Base-by-base conservation (phyloP, 352 stramenopile species). In the Phytophthora tubulina region DNA sequence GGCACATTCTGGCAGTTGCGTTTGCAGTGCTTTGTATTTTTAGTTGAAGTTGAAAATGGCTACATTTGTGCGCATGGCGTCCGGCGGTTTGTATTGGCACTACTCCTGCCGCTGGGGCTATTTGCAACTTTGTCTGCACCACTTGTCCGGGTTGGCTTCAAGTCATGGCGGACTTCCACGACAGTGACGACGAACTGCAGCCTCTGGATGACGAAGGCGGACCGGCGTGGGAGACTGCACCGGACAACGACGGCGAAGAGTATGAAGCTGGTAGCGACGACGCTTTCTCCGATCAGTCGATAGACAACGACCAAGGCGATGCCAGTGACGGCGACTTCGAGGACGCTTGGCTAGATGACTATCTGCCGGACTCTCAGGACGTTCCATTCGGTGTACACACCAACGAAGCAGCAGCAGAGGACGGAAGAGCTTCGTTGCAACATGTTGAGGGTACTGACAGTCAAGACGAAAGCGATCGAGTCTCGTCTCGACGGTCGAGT, bases 301-400 rank as follows among this genome's bases (percentile, higher is more conserved):
- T n/a, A 9, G 41, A 55, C n/a, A 53, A 49, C 36, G 60, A 60
- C 11, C 54, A 69, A 3, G 65, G 75, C 0, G 73, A 81, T 2
- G 30, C 17, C 35, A 78, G 69, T 44, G 61, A 72, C 41, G 70
- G 70, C 7, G 70, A 82, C 38, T 84, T 82, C n/a, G 73, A 79
- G 31, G 73, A 81, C 52, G 68, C 69, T 8, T 85, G 78, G 75
- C 48, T 80, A 4, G 78, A 82, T 11, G 68, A 85, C 64, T 85
- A 80, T 42, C 46, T 84, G 15, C 51, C 60, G 7, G 71, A 67
- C 17, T 42, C 46, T 4, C 17, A 33, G 8, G 42, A 63, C 15
- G 45, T 38, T 7, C 27, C 59, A 13, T 4, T 55, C 27, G 42
- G 3, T 21, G 21, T 44, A 21, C 13, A 65, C n/a, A 53, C 42